Conservation (phyloP, 78 protist species). For the Isochrysis galbana region DNA sequence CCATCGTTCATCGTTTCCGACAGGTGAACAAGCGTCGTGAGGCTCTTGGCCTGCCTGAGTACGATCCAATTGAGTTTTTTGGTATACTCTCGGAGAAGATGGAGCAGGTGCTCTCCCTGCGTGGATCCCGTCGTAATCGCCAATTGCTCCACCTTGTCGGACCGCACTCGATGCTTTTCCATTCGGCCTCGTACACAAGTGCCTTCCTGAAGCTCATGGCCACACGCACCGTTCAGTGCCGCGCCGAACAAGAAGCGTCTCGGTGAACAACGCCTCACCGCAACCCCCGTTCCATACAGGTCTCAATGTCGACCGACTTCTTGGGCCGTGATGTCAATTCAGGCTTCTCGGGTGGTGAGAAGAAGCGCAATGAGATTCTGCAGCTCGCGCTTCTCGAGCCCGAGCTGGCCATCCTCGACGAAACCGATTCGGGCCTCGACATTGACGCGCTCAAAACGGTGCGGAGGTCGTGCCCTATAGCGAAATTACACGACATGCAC, state of each 20-base stretch:
- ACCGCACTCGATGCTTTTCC: no score
- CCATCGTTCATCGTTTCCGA: no score
- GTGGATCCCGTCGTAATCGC: no score
- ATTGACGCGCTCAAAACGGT: constrained; percentile 39
- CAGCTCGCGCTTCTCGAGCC: constrained; percentile 48
- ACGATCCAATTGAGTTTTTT: constrained; percentile 27
- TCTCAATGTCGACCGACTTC: background rate
- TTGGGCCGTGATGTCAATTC: background rate
- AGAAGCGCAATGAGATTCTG: constrained; percentile 48
- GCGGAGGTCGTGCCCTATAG: no score
- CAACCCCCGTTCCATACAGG: no score
- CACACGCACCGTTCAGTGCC: no score
- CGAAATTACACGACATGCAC: no score
- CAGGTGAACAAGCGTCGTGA: background rate
- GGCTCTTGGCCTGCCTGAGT: background rate
- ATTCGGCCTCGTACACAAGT: no score
- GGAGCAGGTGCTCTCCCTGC: background rate
- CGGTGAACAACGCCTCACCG: no score
- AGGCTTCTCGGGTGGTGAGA: constrained; percentile 53
- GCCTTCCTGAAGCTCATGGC: no score
- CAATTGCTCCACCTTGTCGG: no score
- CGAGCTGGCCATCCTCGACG: constrained; percentile 22
- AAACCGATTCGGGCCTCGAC: constrained; percentile 45
- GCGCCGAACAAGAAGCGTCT: no score
- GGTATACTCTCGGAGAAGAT: background rate